Evolutionary conservation across 768 basidiomycete genomes (phyloP), one percentile per base, ranked within the genome.

Genomic region (Gymnopilus junonius): DNA sequence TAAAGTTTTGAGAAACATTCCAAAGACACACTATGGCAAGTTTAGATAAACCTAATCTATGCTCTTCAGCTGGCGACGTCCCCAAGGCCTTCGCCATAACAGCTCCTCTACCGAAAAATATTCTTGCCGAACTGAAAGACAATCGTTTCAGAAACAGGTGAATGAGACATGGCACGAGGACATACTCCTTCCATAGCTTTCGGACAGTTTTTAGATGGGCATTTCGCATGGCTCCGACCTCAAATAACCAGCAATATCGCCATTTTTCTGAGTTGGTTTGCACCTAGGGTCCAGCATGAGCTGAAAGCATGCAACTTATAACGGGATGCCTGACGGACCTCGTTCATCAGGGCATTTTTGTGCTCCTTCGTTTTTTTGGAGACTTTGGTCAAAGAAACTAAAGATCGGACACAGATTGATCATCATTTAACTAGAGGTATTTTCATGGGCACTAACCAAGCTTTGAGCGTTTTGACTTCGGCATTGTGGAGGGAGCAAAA

Each of bases 31-130:
- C 95, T 73, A 88, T 82, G 35, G 94, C 91, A 43, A 99, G 84
- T 74, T 91, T 87, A 68, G 89, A 83, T 48, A 97, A 75, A 5
- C 94, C 95, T 63, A 82, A 75, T 55, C 85, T 84, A 75, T 95
- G 89, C 77, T 99, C 97, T 65, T 92, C 91, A 74, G 93, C 96
- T 40, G 85, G 83, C 6, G 94, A 92, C 40, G 87, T 86, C 4
- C 97, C 97, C 15, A 99, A 83, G 42, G 95, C 97, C 75, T 97
- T 98, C 25, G 94, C 93, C 93, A 99, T 97, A 27, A 99, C 94
- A 10, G 90, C 87, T 46, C 87, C 85, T 70, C 88, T 84, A 15
- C 92, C 93, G 79, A 96, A 94, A 76, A 95, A 96, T 77, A 97
- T 87, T 68, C 95, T 88, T 58, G 93, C 95, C 64, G 94, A 88